Evolutionary conservation across 164 flowering plant species (phyloP).

Genomic region (Cinnamomum chago): DNA sequence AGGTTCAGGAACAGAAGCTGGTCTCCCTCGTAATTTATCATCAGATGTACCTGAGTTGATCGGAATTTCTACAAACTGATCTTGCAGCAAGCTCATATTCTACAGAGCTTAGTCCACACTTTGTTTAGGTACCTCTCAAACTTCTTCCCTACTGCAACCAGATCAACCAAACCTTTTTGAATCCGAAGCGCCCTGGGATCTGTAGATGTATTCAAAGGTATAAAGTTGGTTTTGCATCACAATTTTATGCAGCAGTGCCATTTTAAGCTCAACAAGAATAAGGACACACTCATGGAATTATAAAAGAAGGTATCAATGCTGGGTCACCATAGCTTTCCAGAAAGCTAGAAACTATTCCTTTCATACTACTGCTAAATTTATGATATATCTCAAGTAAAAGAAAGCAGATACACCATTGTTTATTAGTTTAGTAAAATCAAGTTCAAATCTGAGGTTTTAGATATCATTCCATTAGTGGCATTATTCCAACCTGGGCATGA

Average conservation of each 20-base stretch:
- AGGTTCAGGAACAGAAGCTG: not conserved
- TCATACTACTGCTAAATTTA: not conserved
- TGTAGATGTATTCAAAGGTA: not conserved
- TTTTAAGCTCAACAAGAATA: slow-evolving; percentile 10
- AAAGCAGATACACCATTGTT: too few relatives aligned
- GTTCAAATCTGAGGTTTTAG: too few relatives aligned
- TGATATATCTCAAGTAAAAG: too few relatives aligned
- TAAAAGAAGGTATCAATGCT: not conserved
- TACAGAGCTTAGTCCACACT: not conserved
- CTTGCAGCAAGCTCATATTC: slow-evolving; percentile 4
- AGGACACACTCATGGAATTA: not conserved
- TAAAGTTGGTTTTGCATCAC: slow-evolving; percentile 1
- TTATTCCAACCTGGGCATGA: too few relatives aligned
- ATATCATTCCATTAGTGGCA: too few relatives aligned
- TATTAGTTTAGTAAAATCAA: too few relatives aligned
- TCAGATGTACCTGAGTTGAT: not conserved
- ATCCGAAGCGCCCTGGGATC: not conserved
- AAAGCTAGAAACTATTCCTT: not conserved
- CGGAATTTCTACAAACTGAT: slow-evolving; percentile 8
- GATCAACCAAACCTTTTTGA: not conserved
- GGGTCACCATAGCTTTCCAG: not conserved
- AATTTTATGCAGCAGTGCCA: slow-evolving; percentile 14
- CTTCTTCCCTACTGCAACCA: not conserved
- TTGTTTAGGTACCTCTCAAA: not conserved
- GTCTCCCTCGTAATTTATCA: not conserved